Base-by-base conservation (phyloP, 768 basidiomycete species). In the Hysterangium stoloniferum region DNA sequence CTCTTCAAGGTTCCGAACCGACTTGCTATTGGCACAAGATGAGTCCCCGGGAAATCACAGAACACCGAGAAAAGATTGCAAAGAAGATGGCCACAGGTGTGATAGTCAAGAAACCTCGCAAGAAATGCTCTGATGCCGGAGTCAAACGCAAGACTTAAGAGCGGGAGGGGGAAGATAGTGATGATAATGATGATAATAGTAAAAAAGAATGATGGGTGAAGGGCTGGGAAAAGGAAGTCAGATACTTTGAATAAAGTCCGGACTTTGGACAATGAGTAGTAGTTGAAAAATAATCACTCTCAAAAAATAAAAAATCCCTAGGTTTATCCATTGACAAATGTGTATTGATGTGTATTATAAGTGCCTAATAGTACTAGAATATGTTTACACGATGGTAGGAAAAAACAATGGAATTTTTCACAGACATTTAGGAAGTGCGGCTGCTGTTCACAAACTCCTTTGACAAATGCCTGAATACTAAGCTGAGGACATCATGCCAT, bases 381-480 rank as follows among this genome's bases (percentile, higher is more conserved):
- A n/a, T n/a, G n/a, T n/a, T n/a, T n/a, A n/a, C n/a, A n/a, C n/a
- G n/a, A n/a, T n/a, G n/a, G n/a, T n/a, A n/a, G n/a, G n/a, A n/a
- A n/a, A n/a, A n/a, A n/a, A n/a, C n/a, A n/a, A n/a, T n/a, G n/a
- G n/a, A n/a, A n/a, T n/a, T n/a, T n/a, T n/a, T n/a, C n/a, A n/a
- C n/a, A n/a, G n/a, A n/a, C n/a, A n/a, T n/a, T n/a, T n/a, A n/a
- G n/a, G n/a, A n/a, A n/a, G n/a, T n/a, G n/a, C n/a, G n/a, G n/a
- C n/a, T 64, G 57, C 2, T 58, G 31, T 31, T 61, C 59, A 52
- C 60, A 66, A 9, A 66, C 11, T 2, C 59, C 56, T 40, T 64
- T 64, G 7, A 57, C 45, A 33, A 63, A 61, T 5, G 59, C 57
- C 53, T 67, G 58, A 12, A 61, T 42, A 52, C 63, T 62, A 35